A percentile compares a stretch with the other conserved stretches of the same genome.
Conservation (phyloP, 2,329 filamentous ascomycete genomes). For the Metarhizium album region DNA sequence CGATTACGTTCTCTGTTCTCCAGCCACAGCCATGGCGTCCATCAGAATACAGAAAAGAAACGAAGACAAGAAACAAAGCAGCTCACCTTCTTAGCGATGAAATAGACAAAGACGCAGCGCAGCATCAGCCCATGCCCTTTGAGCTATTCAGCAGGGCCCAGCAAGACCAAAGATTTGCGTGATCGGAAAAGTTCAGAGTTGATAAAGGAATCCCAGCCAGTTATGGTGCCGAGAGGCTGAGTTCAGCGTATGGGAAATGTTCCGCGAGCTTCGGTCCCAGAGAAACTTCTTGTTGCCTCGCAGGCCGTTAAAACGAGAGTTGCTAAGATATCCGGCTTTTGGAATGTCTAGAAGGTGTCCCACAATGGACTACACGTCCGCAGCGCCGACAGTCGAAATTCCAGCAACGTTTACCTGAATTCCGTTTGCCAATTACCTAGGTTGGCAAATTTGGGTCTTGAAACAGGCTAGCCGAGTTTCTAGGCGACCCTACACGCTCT, state of each 20-base stretch:
- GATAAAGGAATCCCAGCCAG: not conserved
- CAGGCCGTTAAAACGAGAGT: not conserved
- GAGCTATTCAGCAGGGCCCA: not conserved
- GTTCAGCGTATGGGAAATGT: not conserved
- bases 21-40: no score
- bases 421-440: not conserved
- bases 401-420: not conserved
- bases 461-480: not conserved
- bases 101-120: not conserved
- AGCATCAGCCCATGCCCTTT: conserved; percentile 2
- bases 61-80: no score
- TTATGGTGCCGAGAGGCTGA: not conserved
- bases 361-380: not conserved
- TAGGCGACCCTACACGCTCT: not conserved
- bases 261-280: not conserved
- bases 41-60: no score
- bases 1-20: no score
- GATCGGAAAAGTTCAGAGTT: not conserved
- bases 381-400: not conserved
- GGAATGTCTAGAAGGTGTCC: not conserved
- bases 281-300: not conserved
- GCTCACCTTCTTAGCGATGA: no score
- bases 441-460: not conserved
- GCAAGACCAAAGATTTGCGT: not conserved
- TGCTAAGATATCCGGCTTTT: not conserved